Conservation (phyloP, 1,284 basidiomycete genomes). For the Thecaphora frezii region DNA sequence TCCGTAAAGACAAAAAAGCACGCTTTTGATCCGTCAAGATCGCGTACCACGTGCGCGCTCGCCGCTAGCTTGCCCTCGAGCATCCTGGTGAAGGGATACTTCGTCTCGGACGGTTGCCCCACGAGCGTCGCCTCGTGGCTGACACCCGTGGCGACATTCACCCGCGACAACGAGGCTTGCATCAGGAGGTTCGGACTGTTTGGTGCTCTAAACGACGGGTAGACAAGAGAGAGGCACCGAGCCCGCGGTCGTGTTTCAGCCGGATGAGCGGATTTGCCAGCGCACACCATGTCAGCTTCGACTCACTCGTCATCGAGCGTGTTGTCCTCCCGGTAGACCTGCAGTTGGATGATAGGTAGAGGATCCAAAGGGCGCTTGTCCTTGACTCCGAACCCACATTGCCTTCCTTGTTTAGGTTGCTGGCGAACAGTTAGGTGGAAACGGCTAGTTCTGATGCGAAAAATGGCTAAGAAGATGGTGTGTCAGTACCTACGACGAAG, state of each 20-base stretch:
- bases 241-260: too few relatives aligned
- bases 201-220: constrained; percentile 15
- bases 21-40: constrained; percentile 27
- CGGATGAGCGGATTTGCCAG: too few relatives aligned
- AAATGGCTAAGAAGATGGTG: background rate
- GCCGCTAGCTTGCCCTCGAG: constrained; percentile 35
- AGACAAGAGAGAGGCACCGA: background rate
- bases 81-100: constrained; percentile 25
- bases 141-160: constrained; percentile 8
- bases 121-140: constrained; percentile 17
- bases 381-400: constrained; percentile 39
- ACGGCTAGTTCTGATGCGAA: constrained; percentile 5
- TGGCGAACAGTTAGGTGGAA: constrained; percentile 35
- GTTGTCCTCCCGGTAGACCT: constrained; percentile 20
- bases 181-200: constrained; percentile 35
- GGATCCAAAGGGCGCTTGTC: constrained; percentile 43
- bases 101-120: constrained; percentile 16
- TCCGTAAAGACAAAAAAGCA: constrained; percentile 45
- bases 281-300: background rate
- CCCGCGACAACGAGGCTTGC: constrained; percentile 21
- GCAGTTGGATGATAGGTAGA: constrained; percentile 39
- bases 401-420: constrained; percentile 35
- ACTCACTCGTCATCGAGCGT: constrained; percentile 37
- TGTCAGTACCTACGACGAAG: too few relatives aligned
- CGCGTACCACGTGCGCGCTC: constrained; percentile 30